These are phyloP conservation scores for Fusarium fujikuroi DNA, from an alignment of 2,329 filamentous ascomycete species.

Conservation along the genomic window DNA sequence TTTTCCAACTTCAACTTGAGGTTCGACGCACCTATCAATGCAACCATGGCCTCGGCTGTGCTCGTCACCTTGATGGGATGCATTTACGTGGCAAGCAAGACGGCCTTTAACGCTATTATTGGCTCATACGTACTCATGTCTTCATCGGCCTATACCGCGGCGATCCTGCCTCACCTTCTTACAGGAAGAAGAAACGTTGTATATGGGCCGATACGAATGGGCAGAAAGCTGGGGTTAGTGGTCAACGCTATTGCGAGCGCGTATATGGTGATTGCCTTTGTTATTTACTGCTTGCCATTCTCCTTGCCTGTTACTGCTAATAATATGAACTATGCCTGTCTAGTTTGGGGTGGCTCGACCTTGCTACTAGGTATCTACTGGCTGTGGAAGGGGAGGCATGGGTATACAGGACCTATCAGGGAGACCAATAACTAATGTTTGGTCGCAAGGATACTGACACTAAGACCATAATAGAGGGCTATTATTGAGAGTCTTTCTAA, in stretches of 20 bases:
- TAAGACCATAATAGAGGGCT: accelerated
- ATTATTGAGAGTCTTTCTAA: too few relatives aligned
- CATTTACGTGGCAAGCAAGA: not conserved
- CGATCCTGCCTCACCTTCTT: not conserved
- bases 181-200: not conserved
- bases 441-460: accelerated
- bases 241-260: not conserved
- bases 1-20: not conserved
- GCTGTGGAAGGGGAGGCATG: not conserved
- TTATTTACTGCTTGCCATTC: not conserved
- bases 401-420: not conserved
- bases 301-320: not conserved
- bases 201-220: not conserved
- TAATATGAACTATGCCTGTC: not conserved
- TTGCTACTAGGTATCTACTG: not conserved
- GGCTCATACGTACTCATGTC: not conserved
- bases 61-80: not conserved
- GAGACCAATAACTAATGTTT: accelerated
- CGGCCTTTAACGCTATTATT: not conserved
- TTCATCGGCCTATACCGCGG: not conserved
- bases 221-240: accelerated
- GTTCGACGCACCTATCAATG: not conserved
- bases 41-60: not conserved
- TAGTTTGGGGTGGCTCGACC: not conserved
- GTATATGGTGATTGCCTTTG: not conserved